A percentile compares a stretch with the other conserved stretches of the same genome.
These are phyloP conservation scores for Diaporthe nobilis DNA, from an alignment of 2,329 filamentous ascomycete species.

Conservation along the genomic window DNA sequence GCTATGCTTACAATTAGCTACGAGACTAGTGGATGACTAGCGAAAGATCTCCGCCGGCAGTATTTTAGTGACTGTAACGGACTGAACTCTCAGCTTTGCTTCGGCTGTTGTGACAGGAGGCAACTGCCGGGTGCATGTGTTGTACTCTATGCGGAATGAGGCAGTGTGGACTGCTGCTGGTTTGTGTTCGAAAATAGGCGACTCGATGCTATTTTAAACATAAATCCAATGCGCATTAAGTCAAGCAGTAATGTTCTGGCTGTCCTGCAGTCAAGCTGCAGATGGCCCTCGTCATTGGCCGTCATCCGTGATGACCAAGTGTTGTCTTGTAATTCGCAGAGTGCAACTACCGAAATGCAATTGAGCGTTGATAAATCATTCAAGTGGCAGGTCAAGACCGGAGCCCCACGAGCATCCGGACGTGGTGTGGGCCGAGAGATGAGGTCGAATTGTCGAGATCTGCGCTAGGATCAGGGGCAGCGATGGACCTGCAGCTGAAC, in stretches of 20 bases:
- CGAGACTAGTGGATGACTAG: not conserved
- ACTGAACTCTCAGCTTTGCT: not conserved
- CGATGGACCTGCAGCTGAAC: constrained; percentile 20
- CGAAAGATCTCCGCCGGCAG: not conserved
- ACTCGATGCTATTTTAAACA: not conserved
- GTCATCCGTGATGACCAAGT: not conserved
- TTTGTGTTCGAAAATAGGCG: not conserved
- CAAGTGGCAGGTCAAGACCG: not conserved
- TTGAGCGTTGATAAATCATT: not conserved
- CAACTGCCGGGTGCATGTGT: not conserved
- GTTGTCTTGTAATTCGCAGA: not conserved
- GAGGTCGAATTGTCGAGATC: constrained; percentile 10
- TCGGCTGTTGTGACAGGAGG: too few species aligned
- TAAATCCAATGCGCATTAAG: not conserved
- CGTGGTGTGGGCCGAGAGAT: not conserved
- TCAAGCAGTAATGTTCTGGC: not conserved
- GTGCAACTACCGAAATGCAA: not conserved
- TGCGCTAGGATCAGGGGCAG: constrained; percentile 26
- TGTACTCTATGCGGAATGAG: not conserved
- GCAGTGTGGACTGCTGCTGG: not conserved
- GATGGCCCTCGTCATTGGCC: not conserved
- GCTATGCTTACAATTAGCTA: not conserved
- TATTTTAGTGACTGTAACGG: not conserved
- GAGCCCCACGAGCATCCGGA: not conserved
- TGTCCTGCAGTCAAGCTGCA: not conserved